These are phyloP conservation scores for Aspergillus uvarum DNA, from an alignment of 2,329 filamentous ascomycete genomes.

Conservation along the genomic window DNA sequence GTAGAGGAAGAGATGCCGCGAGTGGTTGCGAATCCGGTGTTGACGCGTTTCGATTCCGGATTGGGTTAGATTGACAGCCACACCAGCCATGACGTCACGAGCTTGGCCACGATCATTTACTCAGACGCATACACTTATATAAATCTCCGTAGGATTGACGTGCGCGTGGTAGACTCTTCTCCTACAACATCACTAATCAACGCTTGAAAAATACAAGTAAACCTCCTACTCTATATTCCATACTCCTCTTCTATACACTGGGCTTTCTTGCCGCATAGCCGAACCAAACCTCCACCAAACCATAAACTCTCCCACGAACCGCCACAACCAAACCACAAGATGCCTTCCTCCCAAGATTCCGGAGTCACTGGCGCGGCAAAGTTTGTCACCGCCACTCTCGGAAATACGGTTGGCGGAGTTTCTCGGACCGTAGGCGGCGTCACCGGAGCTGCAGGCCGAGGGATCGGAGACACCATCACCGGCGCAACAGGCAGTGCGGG, in stretches of 20 bases:
- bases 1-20: not conserved
- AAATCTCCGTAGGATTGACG: not conserved
- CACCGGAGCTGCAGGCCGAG: conserved; percentile 57
- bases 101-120: too few species aligned
- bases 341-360: conserved; percentile 28
- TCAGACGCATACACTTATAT: too few species aligned
- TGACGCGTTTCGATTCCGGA: not conserved
- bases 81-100: not conserved
- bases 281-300: not conserved
- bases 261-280: not conserved
- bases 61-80: not conserved
- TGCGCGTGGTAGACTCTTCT: not conserved
- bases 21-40: not conserved
- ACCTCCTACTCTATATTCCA: too few species aligned
- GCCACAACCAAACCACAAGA: not conserved
- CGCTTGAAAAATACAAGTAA: too few species aligned
- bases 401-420: conserved; percentile 57
- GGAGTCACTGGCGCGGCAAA: conserved; percentile 54
- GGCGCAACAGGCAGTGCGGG: conserved; percentile 56
- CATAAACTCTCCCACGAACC: not conserved
- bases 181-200: too few species aligned
- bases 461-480: conserved; percentile 57
- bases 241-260: not conserved
- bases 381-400: conserved; percentile 56
- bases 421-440: conserved; percentile 55